These are phyloP conservation scores for Kodamaea hsintzibuensis DNA, from an alignment of 805 yeast species.

Conservation along the genomic window DNA sequence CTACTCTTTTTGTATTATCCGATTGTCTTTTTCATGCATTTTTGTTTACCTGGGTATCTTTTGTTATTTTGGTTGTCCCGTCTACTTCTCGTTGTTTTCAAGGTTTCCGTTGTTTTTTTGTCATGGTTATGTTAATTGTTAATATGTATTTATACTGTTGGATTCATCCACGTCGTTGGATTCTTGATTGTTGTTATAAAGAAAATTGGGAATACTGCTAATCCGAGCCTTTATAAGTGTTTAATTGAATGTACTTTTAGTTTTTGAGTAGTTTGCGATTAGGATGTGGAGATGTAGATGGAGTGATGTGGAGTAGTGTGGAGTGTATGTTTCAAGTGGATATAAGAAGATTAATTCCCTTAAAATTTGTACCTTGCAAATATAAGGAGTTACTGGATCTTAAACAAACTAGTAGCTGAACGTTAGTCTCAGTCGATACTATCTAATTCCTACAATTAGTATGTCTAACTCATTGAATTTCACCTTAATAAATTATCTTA, in stretches of 20 bases:
- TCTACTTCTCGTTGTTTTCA: conserved; percentile 4
- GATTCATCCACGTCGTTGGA: not conserved
- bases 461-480: too few species aligned
- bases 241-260: conserved; percentile 1
- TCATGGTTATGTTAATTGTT: conserved; percentile 3
- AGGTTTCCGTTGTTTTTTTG: conserved; percentile 1
- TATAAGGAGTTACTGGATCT: too few species aligned
- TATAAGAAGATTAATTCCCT: too few species aligned
- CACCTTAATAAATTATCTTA: too few species aligned
- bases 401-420: too few species aligned
- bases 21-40: conserved; percentile 5
- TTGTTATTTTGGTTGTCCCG: conserved; percentile 3
- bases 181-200: not conserved
- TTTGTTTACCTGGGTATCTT: conserved; percentile 2
- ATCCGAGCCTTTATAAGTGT: conserved; percentile 1
- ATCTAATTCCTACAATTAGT: too few species aligned
- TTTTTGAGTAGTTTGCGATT: not conserved
- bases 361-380: too few species aligned
- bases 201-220: not conserved
- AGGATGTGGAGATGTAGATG: not conserved
- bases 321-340: too few species aligned
- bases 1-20: not conserved
- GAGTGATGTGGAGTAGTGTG: too few species aligned
- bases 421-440: too few species aligned
- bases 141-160: conserved; percentile 1